Conservation (phyloP, 495 filamentous ascomycete genomes). For the Hyaloscypha finlandica region DNA sequence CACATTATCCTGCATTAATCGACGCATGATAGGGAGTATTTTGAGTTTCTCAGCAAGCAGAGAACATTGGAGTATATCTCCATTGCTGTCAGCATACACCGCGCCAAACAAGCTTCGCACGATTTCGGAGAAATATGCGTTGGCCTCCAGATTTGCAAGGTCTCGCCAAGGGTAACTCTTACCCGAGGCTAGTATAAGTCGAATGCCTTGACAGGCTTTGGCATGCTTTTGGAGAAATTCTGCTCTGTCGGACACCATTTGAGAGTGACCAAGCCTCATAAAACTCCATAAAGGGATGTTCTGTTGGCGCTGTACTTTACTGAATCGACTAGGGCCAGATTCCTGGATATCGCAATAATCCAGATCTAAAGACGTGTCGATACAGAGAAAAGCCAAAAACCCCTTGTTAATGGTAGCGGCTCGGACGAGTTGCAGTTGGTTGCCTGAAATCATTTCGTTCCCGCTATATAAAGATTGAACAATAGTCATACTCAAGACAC, state of each 20-base stretch:
- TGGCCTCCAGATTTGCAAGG: slow-evolving; percentile 62
- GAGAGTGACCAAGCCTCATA: slow-evolving; percentile 57
- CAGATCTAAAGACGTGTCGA: slow-evolving; percentile 46
- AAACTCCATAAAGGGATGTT: slow-evolving; percentile 62
- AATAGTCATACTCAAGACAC: slow-evolving; percentile 80
- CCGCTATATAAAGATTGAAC: slow-evolving; percentile 36
- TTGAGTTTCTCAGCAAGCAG: background rate
- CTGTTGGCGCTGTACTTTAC: slow-evolving; percentile 1
- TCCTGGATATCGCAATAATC: slow-evolving; percentile 42
- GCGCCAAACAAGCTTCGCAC: slow-evolving; percentile 80
- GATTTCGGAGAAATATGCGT: slow-evolving; percentile 85
- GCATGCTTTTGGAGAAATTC: slow-evolving; percentile 44
- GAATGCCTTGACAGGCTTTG: slow-evolving; percentile 51
- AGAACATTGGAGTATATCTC: background rate
- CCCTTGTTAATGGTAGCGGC: slow-evolving; percentile 78
- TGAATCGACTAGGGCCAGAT: background rate
- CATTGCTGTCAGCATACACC: slow-evolving; percentile 47
- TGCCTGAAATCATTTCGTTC: slow-evolving; percentile 41
- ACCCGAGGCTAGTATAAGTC: slow-evolving; percentile 45
- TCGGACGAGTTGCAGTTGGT: slow-evolving; percentile 70
- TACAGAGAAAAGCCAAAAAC: slow-evolving; percentile 70
- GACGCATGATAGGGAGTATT: background rate
- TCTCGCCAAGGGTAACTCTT: slow-evolving; percentile 70
- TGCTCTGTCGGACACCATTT: slow-evolving; percentile 47
- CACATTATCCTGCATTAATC: background rate